Conservation (phyloP, 225 moss, liverwort and hornwort species). For the Pleurozium schreberi region DNA sequence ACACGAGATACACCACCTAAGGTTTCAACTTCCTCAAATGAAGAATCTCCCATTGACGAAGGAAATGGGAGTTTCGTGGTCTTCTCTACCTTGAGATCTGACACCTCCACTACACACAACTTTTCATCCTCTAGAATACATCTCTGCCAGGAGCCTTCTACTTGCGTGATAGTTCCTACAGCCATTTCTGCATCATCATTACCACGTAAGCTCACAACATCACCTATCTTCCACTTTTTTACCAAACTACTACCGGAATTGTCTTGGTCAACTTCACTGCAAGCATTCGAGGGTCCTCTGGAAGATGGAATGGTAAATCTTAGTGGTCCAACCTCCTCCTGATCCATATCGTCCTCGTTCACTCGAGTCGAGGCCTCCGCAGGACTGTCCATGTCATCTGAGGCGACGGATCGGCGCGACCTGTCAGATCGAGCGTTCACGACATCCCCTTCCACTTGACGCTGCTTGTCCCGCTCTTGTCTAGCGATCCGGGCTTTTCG, state of each 20-base stretch:
- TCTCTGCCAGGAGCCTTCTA: conserved; percentile 64
- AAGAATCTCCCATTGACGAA: conserved; percentile 42
- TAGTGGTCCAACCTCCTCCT: conserved; percentile 19
- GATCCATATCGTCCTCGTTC: conserved; percentile 50
- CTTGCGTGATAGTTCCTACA: conserved; percentile 46
- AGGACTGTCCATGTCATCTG: conserved; percentile 53
- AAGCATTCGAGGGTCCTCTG: conserved; percentile 23
- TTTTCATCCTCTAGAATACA: conserved; percentile 55
- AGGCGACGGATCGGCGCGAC: conserved; percentile 65
- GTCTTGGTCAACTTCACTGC: conserved; percentile 27
- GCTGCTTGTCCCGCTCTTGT: conserved; percentile 78
- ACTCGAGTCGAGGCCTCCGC: conserved; percentile 42
- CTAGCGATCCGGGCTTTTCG: conserved; percentile 96
- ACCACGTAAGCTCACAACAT: conserved; percentile 57
- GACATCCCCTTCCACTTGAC: conserved; percentile 49
- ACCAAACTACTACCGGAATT: conserved; percentile 20
- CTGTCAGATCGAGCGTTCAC: conserved; percentile 34
- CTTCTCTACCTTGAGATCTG: conserved; percentile 71
- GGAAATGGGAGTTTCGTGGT: conserved; percentile 66
- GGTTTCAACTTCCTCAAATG: conserved; percentile 74
- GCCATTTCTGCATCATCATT: conserved; percentile 67
- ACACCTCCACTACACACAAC: conserved; percentile 71
- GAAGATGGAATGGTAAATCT: conserved; percentile 9
- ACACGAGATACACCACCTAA: conserved; percentile 55
- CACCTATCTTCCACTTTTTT: conserved; percentile 48